Conservation (phyloP, 2,329 filamentous ascomycete species). For the Achaetomium macrosporum region DNA sequence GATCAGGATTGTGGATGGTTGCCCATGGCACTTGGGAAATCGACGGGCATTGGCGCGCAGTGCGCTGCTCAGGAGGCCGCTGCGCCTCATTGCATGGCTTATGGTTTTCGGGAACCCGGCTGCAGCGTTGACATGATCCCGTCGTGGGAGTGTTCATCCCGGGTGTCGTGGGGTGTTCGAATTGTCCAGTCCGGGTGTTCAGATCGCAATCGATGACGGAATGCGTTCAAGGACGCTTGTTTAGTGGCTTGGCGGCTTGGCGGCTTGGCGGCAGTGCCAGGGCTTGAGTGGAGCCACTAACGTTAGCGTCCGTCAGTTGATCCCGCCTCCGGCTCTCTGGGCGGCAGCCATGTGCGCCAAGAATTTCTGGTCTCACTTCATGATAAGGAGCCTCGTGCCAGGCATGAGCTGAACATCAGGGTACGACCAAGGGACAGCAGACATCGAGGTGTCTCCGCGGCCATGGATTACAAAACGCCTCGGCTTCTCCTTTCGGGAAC, state of each 20-base stretch:
- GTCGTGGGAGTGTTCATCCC: neutral
- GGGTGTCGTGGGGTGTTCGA: neutral
- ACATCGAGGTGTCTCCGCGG: neutral
- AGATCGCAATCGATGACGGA: no score
- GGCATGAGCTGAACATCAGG: no score
- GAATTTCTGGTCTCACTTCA: no score
- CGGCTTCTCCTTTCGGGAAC: no score
- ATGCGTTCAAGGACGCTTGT: no score
- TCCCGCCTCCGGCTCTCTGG: no score
- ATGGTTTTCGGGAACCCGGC: neutral
- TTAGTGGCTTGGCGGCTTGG: no score
- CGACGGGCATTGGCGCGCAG: conserved; percentile 5
- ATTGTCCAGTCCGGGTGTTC: neutral
- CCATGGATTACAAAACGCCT: neutral
- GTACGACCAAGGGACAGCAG: neutral
- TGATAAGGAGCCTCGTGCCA: no score
- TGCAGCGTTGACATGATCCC: neutral
- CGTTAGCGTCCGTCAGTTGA: no score
- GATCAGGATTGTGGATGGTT: neutral
- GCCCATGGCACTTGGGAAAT: neutral
- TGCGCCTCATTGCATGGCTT: conserved; percentile 13
- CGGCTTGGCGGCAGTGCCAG: no score
- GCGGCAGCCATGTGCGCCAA: no score
- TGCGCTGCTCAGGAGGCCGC: conserved; percentile 7
- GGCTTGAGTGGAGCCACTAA: no score